A percentile compares a stretch with the other conserved stretches of the same genome.
These are phyloP conservation scores for Sordariomycetes sp. DNA, from an alignment of 2,329 filamentous ascomycete genomes.

Conservation along the genomic window DNA sequence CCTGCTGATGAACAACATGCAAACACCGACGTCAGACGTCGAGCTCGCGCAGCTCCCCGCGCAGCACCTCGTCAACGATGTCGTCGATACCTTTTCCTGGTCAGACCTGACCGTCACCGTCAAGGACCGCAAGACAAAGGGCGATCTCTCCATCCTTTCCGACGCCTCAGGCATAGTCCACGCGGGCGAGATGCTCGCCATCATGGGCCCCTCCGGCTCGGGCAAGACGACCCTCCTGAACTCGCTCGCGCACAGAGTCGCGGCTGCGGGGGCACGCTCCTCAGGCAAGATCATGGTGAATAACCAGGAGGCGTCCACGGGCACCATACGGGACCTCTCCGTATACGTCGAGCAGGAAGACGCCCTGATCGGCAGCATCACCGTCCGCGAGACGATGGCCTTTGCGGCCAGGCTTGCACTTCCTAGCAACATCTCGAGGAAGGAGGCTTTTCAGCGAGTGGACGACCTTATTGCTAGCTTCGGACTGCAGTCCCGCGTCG, in stretches of 20 bases:
- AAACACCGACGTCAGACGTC: no score
- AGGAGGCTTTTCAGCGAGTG: slow-evolving; percentile 54
- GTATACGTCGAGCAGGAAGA: slow-evolving; percentile 86
- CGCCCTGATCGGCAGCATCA: slow-evolving; percentile 71
- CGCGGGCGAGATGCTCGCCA: slow-evolving; percentile 60
- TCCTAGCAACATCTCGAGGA: slow-evolving; percentile 27
- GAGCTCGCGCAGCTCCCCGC: slow-evolving; percentile 2
- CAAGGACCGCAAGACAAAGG: slow-evolving; percentile 45
- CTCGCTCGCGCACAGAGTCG: slow-evolving; percentile 56
- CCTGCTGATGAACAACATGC: no score
- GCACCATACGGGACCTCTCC: slow-evolving; percentile 54
- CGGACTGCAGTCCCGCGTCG: slow-evolving; percentile 59
- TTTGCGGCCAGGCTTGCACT: slow-evolving; percentile 63
- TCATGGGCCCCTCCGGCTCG: slow-evolving; percentile 68
- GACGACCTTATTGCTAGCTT: slow-evolving; percentile 61
- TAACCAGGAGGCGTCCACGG: slow-evolving; percentile 40
- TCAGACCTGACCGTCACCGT: slow-evolving; percentile 56
- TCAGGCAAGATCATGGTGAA: slow-evolving; percentile 52
- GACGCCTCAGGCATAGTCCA: slow-evolving; percentile 8
- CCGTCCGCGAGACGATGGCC: slow-evolving; percentile 68
- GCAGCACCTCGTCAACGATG: slow-evolving; percentile 46
- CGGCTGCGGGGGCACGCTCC: slow-evolving; percentile 28
- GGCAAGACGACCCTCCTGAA: slow-evolving; percentile 84
- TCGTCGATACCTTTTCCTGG: slow-evolving; percentile 58
- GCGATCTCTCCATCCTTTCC: slow-evolving; percentile 8